Evolutionary conservation across 148 eudicot genomes (phyloP), one percentile per base, ranked within the genome.

Genomic region (Rhododendron henanense): DNA sequence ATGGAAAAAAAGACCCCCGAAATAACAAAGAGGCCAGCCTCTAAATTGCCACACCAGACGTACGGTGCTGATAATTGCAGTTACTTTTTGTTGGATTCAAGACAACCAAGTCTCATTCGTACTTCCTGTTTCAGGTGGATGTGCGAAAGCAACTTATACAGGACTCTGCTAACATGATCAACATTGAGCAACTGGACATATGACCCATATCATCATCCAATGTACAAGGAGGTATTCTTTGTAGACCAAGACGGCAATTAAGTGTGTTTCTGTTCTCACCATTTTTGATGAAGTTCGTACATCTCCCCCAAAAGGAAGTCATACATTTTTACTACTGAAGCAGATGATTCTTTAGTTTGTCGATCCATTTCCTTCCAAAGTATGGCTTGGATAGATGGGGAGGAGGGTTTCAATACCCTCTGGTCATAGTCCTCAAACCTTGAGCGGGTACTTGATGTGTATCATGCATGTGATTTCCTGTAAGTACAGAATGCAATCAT

Each of bases 161-260:
- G 81, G 88, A 86, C 25, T 81, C 97, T n/a, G 94, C 97, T 37
- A 91, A 85, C 84, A 84, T 84, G 89, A 89, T 96, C 83, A 87
- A 92, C 83, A 87, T 95, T 13, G 93, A 91, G 61, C 96, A 92
- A 33, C 87, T 96, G 77, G 99, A 96, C 85, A 96, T 96, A 85
- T 96, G 84, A 92, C 23, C 37, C 5, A 21, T 77, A 21, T 35
- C 41, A 69, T 67, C 63, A 47, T 69, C 75, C 37, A 10, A 45
- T 78, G 31, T 23, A 44, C 33, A 80, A 61, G 21, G 63, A 44
- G 31, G 18, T 6, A 67, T 67, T n/a, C 81, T 61, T 65, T 85
- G 35, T 35, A 6, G 1, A 59, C 2, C 41, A 57, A 47, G 47
- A 23, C 15, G 9, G 48, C 14, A 37, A n/a, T 78, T 10, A 9